Base-by-base conservation (phyloP, 768 basidiomycete species). In the Rickenella mellea region DNA sequence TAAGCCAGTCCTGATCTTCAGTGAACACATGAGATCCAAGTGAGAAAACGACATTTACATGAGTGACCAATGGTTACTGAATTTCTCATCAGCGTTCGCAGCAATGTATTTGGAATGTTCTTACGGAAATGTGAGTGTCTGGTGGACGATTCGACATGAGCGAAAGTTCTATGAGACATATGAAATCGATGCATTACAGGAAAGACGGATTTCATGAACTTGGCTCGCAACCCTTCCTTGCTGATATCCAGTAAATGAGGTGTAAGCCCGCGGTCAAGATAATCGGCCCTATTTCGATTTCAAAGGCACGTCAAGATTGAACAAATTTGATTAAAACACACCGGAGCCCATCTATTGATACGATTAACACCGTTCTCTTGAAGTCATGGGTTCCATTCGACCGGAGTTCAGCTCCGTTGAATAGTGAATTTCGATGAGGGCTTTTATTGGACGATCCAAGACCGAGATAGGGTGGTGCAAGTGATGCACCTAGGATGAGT, bases 71-170 rank as follows among this genome's bases (percentile, higher is more conserved):
- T 94, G 92, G 55, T 94, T 94, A 14, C 85, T 90, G 37, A 1
- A 29, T 15, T 14, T 31, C 12, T 29, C 31, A 7, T 25, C 21
- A 17, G 21, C 21, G 39, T 46, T 29, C 52, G 38, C 10, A 12
- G 33, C 15, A 19, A 36, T 42, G 6, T 45, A 46, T 22, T 6
- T 26, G 37, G 17, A 26, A 17, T 22, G 9, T 22, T 70, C 85
- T 70, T 55, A 89, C 78, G 91, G 92, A 53, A 94, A 94, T 2
- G 91, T 94, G 50, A 91, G 59, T 1, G 88, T 87, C 86, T 89
- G 46, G 42, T 27, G 7, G 27, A 40, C 4, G 24, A 35, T 22
- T 11, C 50, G 39, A 46, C 25, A 14, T 15, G 50, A 42, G 9
- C 55, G 45, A 14, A n/a, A 24, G 15, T 2, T 41, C 17, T 30